Evolutionary conservation across 2,329 filamentous ascomycete genomes (phyloP).

Genomic region (Trichophyton rubrum): DNA sequence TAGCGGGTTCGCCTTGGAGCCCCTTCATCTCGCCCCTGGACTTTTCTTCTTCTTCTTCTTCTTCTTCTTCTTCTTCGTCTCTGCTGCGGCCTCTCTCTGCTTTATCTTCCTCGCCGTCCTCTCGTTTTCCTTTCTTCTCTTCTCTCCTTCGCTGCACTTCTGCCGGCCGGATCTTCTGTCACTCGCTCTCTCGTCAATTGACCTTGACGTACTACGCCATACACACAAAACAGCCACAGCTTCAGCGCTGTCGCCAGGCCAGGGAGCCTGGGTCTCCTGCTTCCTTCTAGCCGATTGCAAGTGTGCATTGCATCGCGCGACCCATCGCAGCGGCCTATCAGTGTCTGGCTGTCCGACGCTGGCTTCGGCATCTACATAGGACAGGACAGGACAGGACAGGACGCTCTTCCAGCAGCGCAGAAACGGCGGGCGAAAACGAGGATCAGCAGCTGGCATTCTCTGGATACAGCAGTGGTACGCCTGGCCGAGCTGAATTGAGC

Average conservation of each 20-base stretch:
- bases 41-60: neutral
- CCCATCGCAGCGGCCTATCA: neutral
- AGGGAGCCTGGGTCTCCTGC: too few species aligned
- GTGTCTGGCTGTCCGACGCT: neutral
- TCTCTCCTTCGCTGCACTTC: neutral
- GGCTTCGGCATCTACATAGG: neutral
- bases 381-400: neutral
- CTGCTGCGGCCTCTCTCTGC: too few species aligned
- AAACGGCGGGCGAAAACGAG: neutral
- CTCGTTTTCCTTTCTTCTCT: neutral
- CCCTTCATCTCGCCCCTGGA: constrained; percentile 3
- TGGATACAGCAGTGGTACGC: neutral
- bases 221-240: too few species aligned
- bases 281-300: neutral
- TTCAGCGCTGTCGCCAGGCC: too few species aligned
- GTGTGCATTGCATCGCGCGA: neutral
- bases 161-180: neutral
- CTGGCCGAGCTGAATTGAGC: neutral
- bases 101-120: neutral
- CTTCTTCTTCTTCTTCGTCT: neutral
- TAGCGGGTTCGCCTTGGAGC: neutral
- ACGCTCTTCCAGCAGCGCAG: neutral
- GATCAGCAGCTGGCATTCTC: neutral
- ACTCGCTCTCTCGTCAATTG: neutral
- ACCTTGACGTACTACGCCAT: neutral